Conservation (phyloP, 2,329 filamentous ascomycete genomes). For the Aspergillus viridinutans region DNA sequence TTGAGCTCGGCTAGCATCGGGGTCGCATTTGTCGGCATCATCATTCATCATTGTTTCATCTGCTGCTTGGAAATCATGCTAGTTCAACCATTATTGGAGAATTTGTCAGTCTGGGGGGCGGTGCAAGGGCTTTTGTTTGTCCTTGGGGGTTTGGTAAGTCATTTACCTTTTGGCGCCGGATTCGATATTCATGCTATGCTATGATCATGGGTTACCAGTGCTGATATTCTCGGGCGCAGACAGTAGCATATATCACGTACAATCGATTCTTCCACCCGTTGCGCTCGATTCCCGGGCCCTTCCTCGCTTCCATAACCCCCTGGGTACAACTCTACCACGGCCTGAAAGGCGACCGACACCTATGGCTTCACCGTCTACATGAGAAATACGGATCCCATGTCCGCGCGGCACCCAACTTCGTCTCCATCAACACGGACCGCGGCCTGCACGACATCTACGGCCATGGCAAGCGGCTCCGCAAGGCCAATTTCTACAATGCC, state of each 20-base stretch:
- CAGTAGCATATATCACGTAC: slow-evolving; percentile 28
- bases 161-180: not conserved
- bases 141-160: slow-evolving; percentile 17
- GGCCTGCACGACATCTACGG: slow-evolving; percentile 47
- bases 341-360: slow-evolving; percentile 68
- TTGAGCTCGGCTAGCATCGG: slow-evolving; percentile 23
- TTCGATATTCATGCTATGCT: too few species aligned
- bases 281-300: slow-evolving; percentile 27
- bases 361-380: slow-evolving; percentile 68
- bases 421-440: slow-evolving; percentile 70
- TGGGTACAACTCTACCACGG: slow-evolving; percentile 68
- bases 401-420: slow-evolving; percentile 72
- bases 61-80: slow-evolving; percentile 16
- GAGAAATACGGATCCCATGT: slow-evolving; percentile 64
- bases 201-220: not conserved
- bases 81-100: slow-evolving; percentile 17
- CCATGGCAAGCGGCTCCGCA: slow-evolving; percentile 43
- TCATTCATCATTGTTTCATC: not conserved
- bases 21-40: not conserved
- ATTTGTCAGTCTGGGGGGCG: slow-evolving; percentile 14
- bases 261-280: slow-evolving; percentile 36
- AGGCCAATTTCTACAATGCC: slow-evolving; percentile 69
- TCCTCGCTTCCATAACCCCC: slow-evolving; percentile 29
- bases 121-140: slow-evolving; percentile 13
- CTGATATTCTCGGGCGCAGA: slow-evolving; percentile 10